Evolutionary conservation across 75 land plant species (phyloP).

Genomic region (Pseudotsuga menziesii): DNA sequence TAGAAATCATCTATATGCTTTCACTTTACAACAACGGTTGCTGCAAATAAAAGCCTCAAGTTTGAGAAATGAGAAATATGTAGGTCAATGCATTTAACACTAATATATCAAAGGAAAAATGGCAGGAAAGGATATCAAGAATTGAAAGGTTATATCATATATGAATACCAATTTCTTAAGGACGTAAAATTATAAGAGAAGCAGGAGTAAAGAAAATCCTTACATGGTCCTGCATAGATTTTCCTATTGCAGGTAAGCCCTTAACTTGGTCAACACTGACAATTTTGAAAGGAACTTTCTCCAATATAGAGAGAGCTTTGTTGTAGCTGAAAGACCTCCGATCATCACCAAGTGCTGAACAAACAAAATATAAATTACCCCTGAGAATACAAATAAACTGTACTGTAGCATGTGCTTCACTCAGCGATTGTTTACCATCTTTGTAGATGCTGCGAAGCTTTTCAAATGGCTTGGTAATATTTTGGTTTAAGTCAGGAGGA

Average conservation of each 20-base stretch:
- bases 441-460: constrained; percentile 80
- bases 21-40: not conserved
- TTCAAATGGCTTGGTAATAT: constrained; percentile 81
- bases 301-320: constrained; percentile 87
- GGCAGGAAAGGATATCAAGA: not conserved
- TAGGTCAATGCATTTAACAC: too few relatives aligned
- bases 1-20: not conserved
- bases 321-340: constrained; percentile 93
- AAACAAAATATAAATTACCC: not conserved
- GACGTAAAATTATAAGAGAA: not conserved
- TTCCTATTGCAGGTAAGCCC: constrained; percentile 82
- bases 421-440: constrained; percentile 36
- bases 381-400: not conserved
- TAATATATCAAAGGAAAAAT: not conserved
- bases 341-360: constrained; percentile 88
- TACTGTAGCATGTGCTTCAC: not conserved
- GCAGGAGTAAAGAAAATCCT: constrained; percentile 15
- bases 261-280: constrained; percentile 88
- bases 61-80: not conserved
- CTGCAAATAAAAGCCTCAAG: not conserved
- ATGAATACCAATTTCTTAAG: not conserved
- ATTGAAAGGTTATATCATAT: not conserved
- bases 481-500: constrained; percentile 82
- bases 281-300: constrained; percentile 89
- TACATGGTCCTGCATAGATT: constrained; percentile 91